Percentiles rank a stretch among this genome's conserved stretches.
These are phyloP conservation scores for Penicillium turbatum DNA, from an alignment of 495 filamentous ascomycete genomes.

Conservation along the genomic window DNA sequence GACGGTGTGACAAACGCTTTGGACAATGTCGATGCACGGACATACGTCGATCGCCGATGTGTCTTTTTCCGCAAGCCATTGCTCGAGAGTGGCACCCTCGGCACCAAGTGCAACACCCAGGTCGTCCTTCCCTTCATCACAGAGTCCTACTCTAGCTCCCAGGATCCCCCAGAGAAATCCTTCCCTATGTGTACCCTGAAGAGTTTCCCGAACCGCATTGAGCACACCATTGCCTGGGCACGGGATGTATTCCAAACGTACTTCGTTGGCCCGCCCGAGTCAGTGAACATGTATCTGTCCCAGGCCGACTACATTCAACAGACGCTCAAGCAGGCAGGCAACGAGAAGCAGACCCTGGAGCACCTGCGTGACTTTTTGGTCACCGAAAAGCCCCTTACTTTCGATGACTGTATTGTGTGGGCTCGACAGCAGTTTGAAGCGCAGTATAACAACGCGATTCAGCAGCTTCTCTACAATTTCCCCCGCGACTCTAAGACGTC, in stretches of 20 bases:
- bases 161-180: conserved; percentile 96
- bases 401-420: conserved; percentile 96
- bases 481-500: conserved; percentile 89
- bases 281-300: conserved; percentile 89
- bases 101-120: conserved; percentile 97
- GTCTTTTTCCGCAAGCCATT: conserved; percentile 98
- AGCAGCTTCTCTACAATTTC: conserved; percentile 96
- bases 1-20: conserved; percentile 95
- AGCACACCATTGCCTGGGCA: conserved; percentile 99
- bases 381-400: conserved; percentile 83
- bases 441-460: conserved; percentile 95
- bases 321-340: conserved; percentile 89
- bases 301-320: conserved; percentile 87
- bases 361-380: conserved; percentile 88
- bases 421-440: conserved; percentile 90
- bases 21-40: conserved; percentile 96
- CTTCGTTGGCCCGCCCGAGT: conserved; percentile 90
- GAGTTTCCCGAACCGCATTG: conserved; percentile 97
- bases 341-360: conserved; percentile 93
- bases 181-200: conserved; percentile 98
- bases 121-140: conserved; percentile 87
- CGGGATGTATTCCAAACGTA: conserved; percentile 90
- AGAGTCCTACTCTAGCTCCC: conserved; percentile 97
- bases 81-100: conserved; percentile 93
- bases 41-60: conserved; percentile 94